Evolutionary conservation across 2,329 filamentous ascomycete genomes (phyloP).

Genomic region (Fusarium miscanthi): DNA sequence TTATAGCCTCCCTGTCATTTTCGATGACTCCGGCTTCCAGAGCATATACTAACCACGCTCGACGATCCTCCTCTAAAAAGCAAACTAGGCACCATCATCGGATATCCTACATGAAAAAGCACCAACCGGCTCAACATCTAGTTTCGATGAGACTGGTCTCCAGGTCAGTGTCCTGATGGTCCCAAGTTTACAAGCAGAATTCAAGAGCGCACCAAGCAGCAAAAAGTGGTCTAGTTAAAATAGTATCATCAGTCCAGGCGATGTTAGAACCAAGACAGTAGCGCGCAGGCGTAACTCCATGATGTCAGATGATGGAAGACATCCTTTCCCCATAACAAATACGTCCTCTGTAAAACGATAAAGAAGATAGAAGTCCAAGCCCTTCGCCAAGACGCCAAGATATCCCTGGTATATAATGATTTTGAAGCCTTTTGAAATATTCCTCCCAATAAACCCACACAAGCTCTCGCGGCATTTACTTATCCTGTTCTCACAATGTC

Average conservation of each 20-base stretch:
- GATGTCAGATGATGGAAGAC: slow-evolving; percentile 27
- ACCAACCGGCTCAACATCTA: neutral
- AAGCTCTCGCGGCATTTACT: neutral
- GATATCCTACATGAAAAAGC: neutral
- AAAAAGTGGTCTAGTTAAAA: slow-evolving; percentile 14
- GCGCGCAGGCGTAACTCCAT: slow-evolving; percentile 31
- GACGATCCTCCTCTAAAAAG: neutral
- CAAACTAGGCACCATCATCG: neutral
- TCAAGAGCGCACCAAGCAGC: neutral
- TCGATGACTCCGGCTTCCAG: neutral
- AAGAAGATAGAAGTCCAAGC: slow-evolving; percentile 22
- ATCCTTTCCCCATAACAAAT: slow-evolving; percentile 22
- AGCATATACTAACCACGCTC: neutral
- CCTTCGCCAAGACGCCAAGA: slow-evolving; percentile 43
- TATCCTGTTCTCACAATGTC: neutral
- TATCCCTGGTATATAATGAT: slow-evolving; percentile 47
- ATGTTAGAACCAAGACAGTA: slow-evolving; percentile 16
- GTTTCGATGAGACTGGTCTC: neutral
- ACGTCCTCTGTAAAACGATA: slow-evolving; percentile 18
- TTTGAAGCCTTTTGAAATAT: slow-evolving; percentile 35
- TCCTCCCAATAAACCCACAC: slow-evolving; percentile 22
- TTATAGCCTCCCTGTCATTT: neutral
- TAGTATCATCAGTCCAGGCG: slow-evolving; percentile 14
- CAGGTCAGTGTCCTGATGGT: neutral
- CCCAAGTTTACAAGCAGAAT: neutral